A percentile compares a stretch with the other conserved stretches of the same genome.
Evolutionary conservation across 75 land plant genomes (phyloP).

Genomic region (Isoetes taiwanensis): DNA sequence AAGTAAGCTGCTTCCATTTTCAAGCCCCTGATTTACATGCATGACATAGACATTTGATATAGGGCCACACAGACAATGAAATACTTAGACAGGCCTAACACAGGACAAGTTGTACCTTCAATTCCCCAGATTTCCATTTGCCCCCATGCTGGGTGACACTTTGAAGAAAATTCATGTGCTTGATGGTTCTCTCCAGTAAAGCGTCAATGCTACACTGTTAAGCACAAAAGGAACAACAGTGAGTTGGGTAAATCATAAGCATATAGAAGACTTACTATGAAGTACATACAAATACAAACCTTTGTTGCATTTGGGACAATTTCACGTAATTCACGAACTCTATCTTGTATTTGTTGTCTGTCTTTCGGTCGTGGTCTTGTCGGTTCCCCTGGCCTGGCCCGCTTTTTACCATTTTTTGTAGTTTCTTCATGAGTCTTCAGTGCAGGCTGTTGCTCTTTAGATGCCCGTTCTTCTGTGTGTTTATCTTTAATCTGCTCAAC

Average conservation of each 20-base stretch:
- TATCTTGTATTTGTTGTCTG: slow-evolving; percentile 88
- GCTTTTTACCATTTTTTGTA: too few species aligned
- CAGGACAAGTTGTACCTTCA: too few species aligned
- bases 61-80: not conserved
- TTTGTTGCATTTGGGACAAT: slow-evolving; percentile 83
- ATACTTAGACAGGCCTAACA: too few species aligned
- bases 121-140: slow-evolving; percentile 52
- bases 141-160: slow-evolving; percentile 78
- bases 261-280: too few species aligned
- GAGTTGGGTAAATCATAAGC: too few species aligned
- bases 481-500: too few species aligned
- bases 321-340: slow-evolving; percentile 67
- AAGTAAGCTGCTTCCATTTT: slow-evolving; percentile 31
- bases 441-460: too few species aligned
- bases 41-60: not conserved
- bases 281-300: slow-evolving; percentile 24
- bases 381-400: slow-evolving; percentile 69
- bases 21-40: too few species aligned
- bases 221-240: too few species aligned
- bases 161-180: slow-evolving; percentile 83
- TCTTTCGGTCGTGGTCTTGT: slow-evolving; percentile 83
- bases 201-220: slow-evolving; percentile 88
- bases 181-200: slow-evolving; percentile 62
- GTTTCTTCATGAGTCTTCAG: too few species aligned
- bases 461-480: too few species aligned